A percentile compares a stretch with the other conserved stretches of the same genome.
Evolutionary conservation across 2,329 filamentous ascomycete genomes (phyloP).

Genomic region (Berkeleyomyces basicola): DNA sequence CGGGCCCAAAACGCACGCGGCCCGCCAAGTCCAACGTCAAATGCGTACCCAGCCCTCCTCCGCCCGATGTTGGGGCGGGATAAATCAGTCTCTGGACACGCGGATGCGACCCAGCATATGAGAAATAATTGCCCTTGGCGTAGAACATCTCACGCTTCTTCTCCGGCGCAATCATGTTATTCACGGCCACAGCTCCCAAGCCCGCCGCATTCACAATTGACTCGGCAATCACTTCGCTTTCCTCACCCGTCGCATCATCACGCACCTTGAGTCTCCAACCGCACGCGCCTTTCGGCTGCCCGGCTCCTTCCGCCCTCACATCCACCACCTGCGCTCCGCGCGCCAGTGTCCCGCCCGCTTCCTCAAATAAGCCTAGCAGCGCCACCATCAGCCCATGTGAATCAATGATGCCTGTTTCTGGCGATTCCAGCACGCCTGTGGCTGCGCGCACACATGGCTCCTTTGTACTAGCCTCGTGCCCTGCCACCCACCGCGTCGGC

Average conservation of each 20-base stretch:
- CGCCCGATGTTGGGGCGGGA: conserved; percentile 66
- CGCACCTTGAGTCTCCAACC: conserved; percentile 55
- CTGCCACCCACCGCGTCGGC: conserved; percentile 53
- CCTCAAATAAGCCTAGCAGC: conserved; percentile 60
- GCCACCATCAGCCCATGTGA: conserved; percentile 71
- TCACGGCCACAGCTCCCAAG: conserved; percentile 55
- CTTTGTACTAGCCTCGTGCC: conserved; percentile 40
- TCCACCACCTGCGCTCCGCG: conserved; percentile 48
- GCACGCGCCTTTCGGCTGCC: conserved; percentile 25
- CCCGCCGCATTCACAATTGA: conserved; percentile 77
- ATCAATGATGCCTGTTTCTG: conserved; percentile 81
- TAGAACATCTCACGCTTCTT: conserved; percentile 50
- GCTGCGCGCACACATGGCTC: conserved; percentile 64
- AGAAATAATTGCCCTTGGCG: conserved; percentile 93
- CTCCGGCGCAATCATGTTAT: conserved; percentile 62
- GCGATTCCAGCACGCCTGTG: conserved; percentile 63
- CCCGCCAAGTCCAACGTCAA: conserved; percentile 79
- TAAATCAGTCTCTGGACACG: conserved; percentile 61
- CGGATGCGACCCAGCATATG: conserved; percentile 52
- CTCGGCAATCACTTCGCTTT: conserved; percentile 50
- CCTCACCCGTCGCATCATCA: conserved; percentile 29
- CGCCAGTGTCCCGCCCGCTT: conserved; percentile 57
- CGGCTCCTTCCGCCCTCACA: conserved; percentile 31
- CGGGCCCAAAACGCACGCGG: conserved; percentile 77
- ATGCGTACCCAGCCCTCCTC: conserved; percentile 79